These are phyloP conservation scores for Sechiopsis laciniata DNA, from an alignment of 306 rosid species.

Conservation along the genomic window DNA sequence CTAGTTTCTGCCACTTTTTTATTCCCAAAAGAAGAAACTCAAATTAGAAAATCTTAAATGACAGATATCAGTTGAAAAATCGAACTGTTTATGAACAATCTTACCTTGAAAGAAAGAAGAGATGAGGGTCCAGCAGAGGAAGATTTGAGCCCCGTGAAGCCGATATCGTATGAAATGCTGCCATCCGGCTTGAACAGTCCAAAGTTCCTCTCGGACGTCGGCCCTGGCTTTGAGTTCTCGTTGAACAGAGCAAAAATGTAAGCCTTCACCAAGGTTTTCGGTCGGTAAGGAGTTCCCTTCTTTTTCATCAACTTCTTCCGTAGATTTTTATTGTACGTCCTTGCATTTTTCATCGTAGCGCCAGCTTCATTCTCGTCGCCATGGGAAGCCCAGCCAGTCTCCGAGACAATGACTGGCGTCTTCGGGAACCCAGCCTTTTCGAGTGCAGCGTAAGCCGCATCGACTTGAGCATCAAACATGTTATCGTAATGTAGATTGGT, in stretches of 20 bases:
- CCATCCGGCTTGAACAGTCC: conserved; percentile 92
- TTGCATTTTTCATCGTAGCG: conserved; percentile 48
- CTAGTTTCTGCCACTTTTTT: conserved; percentile 40
- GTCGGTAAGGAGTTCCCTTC: conserved; percentile 86
- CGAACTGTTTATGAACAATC: background rate
- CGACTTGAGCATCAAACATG: conserved; percentile 79
- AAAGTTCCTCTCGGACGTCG: conserved; percentile 84
- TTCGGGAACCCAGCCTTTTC: conserved; percentile 66
- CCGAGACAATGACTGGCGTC: conserved; percentile 73
- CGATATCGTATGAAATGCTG: conserved; percentile 75
- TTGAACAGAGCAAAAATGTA: conserved; percentile 84
- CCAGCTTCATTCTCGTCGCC: conserved; percentile 77
- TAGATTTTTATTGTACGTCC: conserved; percentile 58
- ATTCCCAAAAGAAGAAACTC: conserved; percentile 4
- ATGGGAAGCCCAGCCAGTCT: conserved; percentile 88
- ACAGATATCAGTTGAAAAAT: conserved; percentile 14
- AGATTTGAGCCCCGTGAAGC: conserved; percentile 67
- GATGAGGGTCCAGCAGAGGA: conserved; percentile 59
- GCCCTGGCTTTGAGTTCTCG: conserved; percentile 84
- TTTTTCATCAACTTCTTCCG: conserved; percentile 51
- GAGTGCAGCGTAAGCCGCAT: conserved; percentile 78
- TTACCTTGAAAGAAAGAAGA: conserved; percentile 63
- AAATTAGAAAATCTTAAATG: background rate
- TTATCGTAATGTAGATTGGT: conserved; percentile 71
- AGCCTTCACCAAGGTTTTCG: conserved; percentile 55